Percentiles rank a stretch among this genome's conserved stretches.
Conservation (phyloP, 345 rosid species). For the Eucalyptus albens region DNA sequence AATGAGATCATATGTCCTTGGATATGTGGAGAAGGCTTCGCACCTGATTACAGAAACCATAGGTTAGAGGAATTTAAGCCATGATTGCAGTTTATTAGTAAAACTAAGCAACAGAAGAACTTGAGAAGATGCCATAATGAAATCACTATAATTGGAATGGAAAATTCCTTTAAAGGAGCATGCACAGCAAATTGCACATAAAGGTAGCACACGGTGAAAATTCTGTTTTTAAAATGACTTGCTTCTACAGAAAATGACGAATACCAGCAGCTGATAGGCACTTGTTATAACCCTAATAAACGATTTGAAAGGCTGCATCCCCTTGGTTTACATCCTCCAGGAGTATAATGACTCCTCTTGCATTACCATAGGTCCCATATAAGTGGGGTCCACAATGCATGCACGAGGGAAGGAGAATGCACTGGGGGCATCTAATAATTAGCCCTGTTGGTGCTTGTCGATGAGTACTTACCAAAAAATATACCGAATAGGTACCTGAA, state of each 20-base stretch:
- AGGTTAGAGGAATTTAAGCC: background rate
- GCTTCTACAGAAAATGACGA: background rate
- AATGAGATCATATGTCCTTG: slow-evolving; percentile 62
- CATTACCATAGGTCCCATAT: background rate
- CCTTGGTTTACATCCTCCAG: background rate
- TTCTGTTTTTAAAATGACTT: background rate
- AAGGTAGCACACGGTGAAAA: background rate
- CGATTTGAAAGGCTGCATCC: background rate
- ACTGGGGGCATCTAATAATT: background rate
- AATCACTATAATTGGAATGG: background rate
- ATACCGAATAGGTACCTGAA: background rate
- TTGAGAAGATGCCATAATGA: background rate
- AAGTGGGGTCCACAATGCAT: background rate
- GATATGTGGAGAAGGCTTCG: slow-evolving; percentile 70
- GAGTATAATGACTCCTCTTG: background rate
- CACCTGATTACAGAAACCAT: slow-evolving; percentile 27
- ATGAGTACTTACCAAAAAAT: background rate
- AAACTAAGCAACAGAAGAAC: background rate
- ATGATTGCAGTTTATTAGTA: background rate
- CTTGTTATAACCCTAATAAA: background rate
- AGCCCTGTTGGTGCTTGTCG: background rate
- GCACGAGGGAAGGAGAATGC: background rate
- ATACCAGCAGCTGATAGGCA: background rate
- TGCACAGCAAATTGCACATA: background rate
- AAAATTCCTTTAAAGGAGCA: background rate